Evolutionary conservation across 2,329 filamentous ascomycete genomes (phyloP).

Genomic region (Acephala macrosclerotiorum): DNA sequence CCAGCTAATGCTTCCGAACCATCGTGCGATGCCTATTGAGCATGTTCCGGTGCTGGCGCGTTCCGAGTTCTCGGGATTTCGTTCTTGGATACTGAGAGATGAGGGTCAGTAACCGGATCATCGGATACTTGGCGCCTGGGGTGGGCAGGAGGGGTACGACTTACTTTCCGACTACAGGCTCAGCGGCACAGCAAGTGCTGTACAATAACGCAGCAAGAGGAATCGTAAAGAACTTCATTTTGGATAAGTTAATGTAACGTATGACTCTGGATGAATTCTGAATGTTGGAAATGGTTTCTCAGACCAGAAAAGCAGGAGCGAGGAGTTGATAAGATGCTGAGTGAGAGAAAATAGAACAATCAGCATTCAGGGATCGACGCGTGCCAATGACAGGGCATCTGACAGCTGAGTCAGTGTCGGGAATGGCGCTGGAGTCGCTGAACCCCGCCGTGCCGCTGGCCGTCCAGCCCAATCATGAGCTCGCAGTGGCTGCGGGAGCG

Average conservation of each 20-base stretch:
- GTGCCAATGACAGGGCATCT: conserved; percentile 3
- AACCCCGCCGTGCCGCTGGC: not conserved
- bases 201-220: not conserved
- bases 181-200: not conserved
- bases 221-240: conserved; percentile 1
- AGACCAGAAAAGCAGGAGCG: conserved; percentile 2
- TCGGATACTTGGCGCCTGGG: not conserved
- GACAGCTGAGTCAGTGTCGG: not conserved
- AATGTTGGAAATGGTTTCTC: not conserved
- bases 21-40: conserved; percentile 26
- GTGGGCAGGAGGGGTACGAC: not conserved
- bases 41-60: conserved; percentile 19
- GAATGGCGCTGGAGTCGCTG: not conserved
- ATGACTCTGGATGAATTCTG: not conserved
- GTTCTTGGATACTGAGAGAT: conserved; percentile 1
- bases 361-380: not conserved
- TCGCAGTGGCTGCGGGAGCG: not conserved
- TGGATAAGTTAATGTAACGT: not conserved
- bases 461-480: not conserved
- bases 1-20: conserved; percentile 21
- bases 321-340: not conserved
- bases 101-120: not conserved
- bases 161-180: not conserved
- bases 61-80: not conserved
- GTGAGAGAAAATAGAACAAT: conserved; percentile 10